These are phyloP conservation scores for Berberis vulgaris DNA, from an alignment of 164 flowering plant species.

Conservation along the genomic window DNA sequence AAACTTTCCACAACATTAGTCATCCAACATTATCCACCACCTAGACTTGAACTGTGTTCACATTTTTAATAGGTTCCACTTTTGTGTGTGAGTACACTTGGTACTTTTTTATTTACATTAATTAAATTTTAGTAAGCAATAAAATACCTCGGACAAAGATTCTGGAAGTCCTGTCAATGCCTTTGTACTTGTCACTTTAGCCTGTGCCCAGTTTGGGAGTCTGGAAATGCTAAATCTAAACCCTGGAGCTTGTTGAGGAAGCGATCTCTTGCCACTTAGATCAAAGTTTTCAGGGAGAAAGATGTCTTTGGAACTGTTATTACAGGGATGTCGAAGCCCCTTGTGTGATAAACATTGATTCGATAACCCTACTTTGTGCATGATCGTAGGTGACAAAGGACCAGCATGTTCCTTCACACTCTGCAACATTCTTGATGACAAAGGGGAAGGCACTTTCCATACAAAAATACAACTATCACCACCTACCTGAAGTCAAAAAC, in stretches of 20 bases:
- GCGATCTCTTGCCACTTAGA: constrained; percentile 7
- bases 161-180: constrained; percentile 2
- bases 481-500: constrained; percentile 37
- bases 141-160: background rate
- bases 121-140: no score
- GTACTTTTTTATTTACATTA: no score
- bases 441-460: constrained; percentile 48
- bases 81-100: no score
- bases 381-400: constrained; percentile 26
- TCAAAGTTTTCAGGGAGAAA: constrained; percentile 5
- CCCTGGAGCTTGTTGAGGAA: constrained; percentile 19
- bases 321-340: constrained; percentile 14
- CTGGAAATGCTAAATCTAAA: constrained; percentile 63
- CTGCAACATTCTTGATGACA: constrained; percentile 45
- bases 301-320: constrained; percentile 7
- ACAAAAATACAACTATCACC: constrained; percentile 75
- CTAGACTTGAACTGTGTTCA: no score
- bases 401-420: constrained; percentile 27
- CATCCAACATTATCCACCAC: background rate
- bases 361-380: constrained; percentile 13
- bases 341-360: constrained; percentile 18
- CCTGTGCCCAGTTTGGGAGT: constrained; percentile 78
- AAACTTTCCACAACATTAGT: background rate
- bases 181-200: constrained; percentile 27
- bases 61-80: no score